Conservation (phyloP, 306 rosid species). For the Trichosanthes cucumerina region DNA sequence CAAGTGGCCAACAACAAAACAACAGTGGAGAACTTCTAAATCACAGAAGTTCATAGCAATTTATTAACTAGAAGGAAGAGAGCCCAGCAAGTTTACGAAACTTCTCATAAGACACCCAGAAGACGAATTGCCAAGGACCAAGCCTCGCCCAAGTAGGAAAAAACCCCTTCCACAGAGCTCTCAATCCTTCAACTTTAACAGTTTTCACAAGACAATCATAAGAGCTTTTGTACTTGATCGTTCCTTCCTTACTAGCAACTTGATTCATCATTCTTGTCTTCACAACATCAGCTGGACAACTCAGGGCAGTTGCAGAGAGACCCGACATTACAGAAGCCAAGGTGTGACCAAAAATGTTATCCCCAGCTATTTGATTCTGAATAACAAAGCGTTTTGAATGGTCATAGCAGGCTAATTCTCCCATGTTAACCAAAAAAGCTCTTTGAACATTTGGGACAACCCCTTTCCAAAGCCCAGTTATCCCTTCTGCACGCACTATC, state of each 20-base stretch:
- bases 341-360: constrained; percentile 63
- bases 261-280: constrained; percentile 93
- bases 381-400: constrained; percentile 66
- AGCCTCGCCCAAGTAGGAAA: constrained; percentile 94
- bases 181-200: constrained; percentile 61
- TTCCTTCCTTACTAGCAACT: constrained; percentile 35
- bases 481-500: constrained; percentile 56
- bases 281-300: constrained; percentile 91
- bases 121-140: constrained; percentile 90
- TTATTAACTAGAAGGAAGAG: constrained; percentile 47
- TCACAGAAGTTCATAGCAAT: neutral
- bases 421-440: constrained; percentile 90
- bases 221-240: constrained; percentile 37
- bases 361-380: constrained; percentile 40
- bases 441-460: constrained; percentile 77
- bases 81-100: constrained; percentile 65
- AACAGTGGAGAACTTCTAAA: neutral
- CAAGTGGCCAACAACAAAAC: neutral
- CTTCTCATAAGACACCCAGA: constrained; percentile 91
- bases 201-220: constrained; percentile 76
- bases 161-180: constrained; percentile 90
- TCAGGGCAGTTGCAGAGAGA: constrained; percentile 61
- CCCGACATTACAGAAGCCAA: constrained; percentile 73
- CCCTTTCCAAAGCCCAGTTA: constrained; percentile 73
- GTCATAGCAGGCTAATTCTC: constrained; percentile 81